These are phyloP conservation scores for Darksidea phi DNA, from an alignment of 495 filamentous ascomycete species.

Conservation along the genomic window DNA sequence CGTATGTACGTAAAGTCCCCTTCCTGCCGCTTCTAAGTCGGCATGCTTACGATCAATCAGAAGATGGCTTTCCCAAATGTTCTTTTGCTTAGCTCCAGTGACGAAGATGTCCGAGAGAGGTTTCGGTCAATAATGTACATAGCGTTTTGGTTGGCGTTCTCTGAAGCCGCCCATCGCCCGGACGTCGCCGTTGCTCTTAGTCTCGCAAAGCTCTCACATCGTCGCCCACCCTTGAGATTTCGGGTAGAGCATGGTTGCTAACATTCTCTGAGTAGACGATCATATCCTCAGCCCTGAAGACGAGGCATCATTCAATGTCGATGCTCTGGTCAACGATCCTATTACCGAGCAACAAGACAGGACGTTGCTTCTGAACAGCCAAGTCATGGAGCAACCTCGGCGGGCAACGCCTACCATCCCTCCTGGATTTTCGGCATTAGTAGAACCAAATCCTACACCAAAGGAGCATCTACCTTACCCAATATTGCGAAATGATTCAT, in stretches of 20 bases:
- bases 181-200: constrained; percentile 5
- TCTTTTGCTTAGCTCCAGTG: constrained; percentile 27
- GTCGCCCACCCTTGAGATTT: too few species aligned
- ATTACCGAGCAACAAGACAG: constrained; percentile 29
- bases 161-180: constrained; percentile 14
- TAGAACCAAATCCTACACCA: constrained; percentile 40
- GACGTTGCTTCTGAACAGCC: constrained; percentile 48
- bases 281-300: constrained; percentile 59
- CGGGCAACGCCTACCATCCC: constrained; percentile 61
- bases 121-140: constrained; percentile 22
- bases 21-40: constrained; percentile 36
- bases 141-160: constrained; percentile 6
- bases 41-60: constrained; percentile 38
- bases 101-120: constrained; percentile 34
- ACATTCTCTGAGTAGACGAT: constrained; percentile 43
- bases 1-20: constrained; percentile 45
- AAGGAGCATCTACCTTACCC: constrained; percentile 15
- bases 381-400: constrained; percentile 43
- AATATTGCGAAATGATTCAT: constrained; percentile 19
- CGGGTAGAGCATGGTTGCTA: neutral
- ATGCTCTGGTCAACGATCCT: constrained; percentile 56
- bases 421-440: constrained; percentile 63
- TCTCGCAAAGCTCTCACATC: neutral
- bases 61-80: constrained; percentile 34
- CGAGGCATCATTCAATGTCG: constrained; percentile 55